Conservation (phyloP, 1,139 yeast genomes). For the Candida tetrigidarum region DNA sequence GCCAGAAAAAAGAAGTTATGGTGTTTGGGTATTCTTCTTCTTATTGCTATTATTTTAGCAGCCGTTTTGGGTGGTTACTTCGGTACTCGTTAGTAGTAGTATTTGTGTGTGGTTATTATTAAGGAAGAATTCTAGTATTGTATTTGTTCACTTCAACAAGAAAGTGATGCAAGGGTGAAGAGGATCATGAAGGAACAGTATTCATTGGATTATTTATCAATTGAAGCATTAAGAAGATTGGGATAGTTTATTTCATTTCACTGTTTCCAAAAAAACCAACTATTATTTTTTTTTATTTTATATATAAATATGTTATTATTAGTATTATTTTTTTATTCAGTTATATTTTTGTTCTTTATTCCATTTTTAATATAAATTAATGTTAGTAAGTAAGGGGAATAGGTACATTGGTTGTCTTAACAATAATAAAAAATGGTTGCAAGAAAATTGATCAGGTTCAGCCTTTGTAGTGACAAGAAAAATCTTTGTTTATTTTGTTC, state of each 20-base stretch:
- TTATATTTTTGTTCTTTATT: background rate
- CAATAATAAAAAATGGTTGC: no score
- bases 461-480: no score
- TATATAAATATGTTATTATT: background rate
- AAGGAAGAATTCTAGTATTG: background rate
- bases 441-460: no score
- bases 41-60: conserved; percentile 67
- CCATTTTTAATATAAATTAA: conserved; percentile 4
- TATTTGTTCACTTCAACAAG: background rate
- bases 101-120: background rate
- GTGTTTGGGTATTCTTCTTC: conserved; percentile 70
- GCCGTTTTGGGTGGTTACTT: conserved; percentile 60
- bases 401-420: no score
- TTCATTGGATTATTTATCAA: background rate
- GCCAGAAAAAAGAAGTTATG: conserved; percentile 93
- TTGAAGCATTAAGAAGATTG: background rate
- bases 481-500: no score
- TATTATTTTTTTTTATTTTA: background rate
- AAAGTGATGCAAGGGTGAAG: background rate
- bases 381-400: background rate
- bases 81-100: conserved; percentile 25
- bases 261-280: background rate
- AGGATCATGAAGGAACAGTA: background rate
- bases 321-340: background rate
- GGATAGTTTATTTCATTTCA: background rate